Percentiles rank a stretch among this genome's conserved stretches.
These are phyloP conservation scores for Psilocybe sp. DNA, from an alignment of 768 basidiomycete species.

Conservation along the genomic window DNA sequence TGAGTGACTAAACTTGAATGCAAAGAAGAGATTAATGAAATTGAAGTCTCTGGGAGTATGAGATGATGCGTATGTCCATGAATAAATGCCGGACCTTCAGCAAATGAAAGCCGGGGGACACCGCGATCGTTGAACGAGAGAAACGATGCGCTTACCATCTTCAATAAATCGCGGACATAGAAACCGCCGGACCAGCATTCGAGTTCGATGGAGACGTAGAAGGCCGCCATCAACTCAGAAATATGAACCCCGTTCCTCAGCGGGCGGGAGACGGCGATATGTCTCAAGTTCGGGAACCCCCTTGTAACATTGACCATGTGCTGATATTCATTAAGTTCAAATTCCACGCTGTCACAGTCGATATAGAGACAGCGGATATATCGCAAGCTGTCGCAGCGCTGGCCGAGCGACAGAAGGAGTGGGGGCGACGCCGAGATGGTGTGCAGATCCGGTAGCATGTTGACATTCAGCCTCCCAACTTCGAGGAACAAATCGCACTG, in stretches of 20 bases:
- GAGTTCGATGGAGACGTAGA: conserved; percentile 2
- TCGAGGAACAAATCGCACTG: not conserved
- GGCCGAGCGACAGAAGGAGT: not conserved
- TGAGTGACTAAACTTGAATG: not conserved
- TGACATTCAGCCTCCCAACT: not conserved
- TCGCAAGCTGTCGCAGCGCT: conserved; percentile 6
- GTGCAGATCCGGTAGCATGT: conserved; percentile 2
- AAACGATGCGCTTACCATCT: not conserved
- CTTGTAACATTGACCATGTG: not conserved
- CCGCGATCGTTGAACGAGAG: too few relatives aligned
- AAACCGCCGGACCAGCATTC: conserved; percentile 10
- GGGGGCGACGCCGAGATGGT: conserved; percentile 1
- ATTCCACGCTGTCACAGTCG: not conserved
- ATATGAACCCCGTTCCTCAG: not conserved
- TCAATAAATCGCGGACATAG: conserved; percentile 1
- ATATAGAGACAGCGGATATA: conserved; percentile 3
- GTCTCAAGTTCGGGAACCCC: conserved; percentile 7
- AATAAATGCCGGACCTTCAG: too few relatives aligned
- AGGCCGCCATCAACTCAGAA: not conserved
- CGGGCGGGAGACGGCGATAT: conserved; percentile 3
- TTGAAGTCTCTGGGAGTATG: not conserved
- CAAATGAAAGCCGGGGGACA: too few relatives aligned
- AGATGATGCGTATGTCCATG: too few relatives aligned
- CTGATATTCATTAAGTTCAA: not conserved
- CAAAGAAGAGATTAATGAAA: not conserved